A percentile compares a stretch with the other conserved stretches of the same genome.
phyloP scores from a whole-genome alignment of 371 early-diverging fungal genomes.

The Homolaphlyctis polyrhiza region DNA sequence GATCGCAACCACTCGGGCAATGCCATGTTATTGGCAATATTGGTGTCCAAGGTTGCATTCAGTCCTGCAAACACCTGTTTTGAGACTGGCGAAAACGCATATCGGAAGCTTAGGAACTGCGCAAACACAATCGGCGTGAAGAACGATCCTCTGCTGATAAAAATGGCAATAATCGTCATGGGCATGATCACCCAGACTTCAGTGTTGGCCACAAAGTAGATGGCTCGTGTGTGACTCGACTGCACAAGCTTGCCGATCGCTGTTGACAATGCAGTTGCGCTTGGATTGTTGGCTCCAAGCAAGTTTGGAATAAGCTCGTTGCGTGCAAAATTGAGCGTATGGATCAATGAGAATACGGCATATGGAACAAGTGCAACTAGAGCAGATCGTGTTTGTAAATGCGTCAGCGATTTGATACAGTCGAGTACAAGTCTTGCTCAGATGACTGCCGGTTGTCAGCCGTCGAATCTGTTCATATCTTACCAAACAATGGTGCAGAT shows the following conservation, averaged over 20 bases:
- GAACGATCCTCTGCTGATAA: conserved; percentile 61
- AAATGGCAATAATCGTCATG: conserved; percentile 49
- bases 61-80: conserved; percentile 31
- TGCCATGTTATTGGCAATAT: conserved; percentile 6
- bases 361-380: conserved; percentile 78
- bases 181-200: conserved; percentile 77
- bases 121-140: conserved; percentile 71
- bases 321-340: conserved; percentile 71
- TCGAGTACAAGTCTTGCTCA: too few species aligned
- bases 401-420: too few species aligned
- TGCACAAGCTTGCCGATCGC: conserved; percentile 56
- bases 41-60: conserved; percentile 15
- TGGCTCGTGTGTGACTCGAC: conserved; percentile 62
- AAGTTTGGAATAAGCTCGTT: conserved; percentile 67
- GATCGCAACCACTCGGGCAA: conserved; percentile 18
- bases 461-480: not conserved
- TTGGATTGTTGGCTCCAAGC: conserved; percentile 32
- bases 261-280: conserved; percentile 21
- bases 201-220: conserved; percentile 69
- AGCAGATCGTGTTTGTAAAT: not conserved
- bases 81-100: conserved; percentile 60
- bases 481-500: conserved; percentile 67
- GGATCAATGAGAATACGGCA: conserved; percentile 78
- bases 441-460: not conserved
- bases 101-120: conserved; percentile 84